Conservation (phyloP, 331 rosid species). For the Malus hybrid region DNA sequence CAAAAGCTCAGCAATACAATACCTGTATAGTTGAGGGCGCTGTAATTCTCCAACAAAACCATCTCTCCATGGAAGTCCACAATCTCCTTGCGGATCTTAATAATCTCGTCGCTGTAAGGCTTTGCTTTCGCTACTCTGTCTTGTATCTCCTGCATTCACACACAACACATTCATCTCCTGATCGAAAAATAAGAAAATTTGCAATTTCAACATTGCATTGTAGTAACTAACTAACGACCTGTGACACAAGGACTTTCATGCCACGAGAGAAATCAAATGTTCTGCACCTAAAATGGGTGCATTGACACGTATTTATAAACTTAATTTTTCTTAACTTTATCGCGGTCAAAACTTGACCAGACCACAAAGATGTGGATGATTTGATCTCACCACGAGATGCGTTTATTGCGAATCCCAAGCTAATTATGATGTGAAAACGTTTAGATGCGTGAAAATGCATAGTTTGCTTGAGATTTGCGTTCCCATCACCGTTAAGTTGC, state of each 20-base stretch:
- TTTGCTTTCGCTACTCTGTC: slow-evolving; percentile 76
- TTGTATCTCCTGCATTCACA: slow-evolving; percentile 71
- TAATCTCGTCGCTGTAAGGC: slow-evolving; percentile 56
- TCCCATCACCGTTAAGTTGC: not conserved
- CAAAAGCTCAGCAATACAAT: not conserved
- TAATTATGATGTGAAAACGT: no score
- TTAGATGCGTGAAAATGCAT: not conserved
- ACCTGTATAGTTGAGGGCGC: slow-evolving; percentile 98
- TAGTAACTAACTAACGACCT: not conserved
- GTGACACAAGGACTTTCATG: not conserved
- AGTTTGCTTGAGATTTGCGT: not conserved
- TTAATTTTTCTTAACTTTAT: no score
- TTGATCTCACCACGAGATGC: not conserved
- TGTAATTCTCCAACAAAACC: slow-evolving; percentile 94
- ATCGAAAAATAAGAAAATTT: not conserved
- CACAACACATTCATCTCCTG: slow-evolving; percentile 4
- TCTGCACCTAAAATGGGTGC: no score
- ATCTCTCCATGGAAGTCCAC: slow-evolving; percentile 99
- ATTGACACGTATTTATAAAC: no score
- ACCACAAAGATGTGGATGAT: no score
- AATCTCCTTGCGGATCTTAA: slow-evolving; percentile 76
- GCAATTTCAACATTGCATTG: not conserved
- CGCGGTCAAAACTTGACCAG: no score
- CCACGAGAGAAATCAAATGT: no score
- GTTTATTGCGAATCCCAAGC: not conserved